Base-by-base conservation (phyloP, 2,329 filamentous ascomycete species). In the Blumeria graminis region DNA sequence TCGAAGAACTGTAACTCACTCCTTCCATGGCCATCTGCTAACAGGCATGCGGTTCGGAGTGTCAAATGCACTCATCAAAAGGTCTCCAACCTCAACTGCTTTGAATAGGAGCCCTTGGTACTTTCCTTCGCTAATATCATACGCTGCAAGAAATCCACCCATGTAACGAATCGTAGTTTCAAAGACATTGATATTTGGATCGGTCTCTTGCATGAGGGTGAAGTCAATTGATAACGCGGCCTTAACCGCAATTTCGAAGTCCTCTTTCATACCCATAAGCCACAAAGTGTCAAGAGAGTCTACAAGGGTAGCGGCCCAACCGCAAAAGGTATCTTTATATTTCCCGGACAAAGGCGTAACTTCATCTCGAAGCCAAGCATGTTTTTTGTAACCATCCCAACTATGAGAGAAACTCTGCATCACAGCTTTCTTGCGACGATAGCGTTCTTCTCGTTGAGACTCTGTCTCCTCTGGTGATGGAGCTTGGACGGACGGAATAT, bases 41-140 rank as follows among this genome's bases (percentile, higher is more conserved):
- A 87, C 71, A 1, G 90, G 89, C 86, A 96, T 93, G 62, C 87
- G 80, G 68, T 96, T 96, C 0, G 89, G 89, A 0, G 90, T 96
- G 69, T 87, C 83, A 64, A 87, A 87, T 7, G 79, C 76, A 57
- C 77, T 76, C 69, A 84, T 84, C 36, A 87, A 66, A 58, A 87
- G 74, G 60, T 86, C 82, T 13, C 77, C 83, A 22, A 86, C 72
- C 65, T 87, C 81, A 18, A 80, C 71, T 6, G 83, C 82, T 65
- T 87, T 86, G 50, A 77, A 73, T 34, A 86, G 69, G 28, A 87
- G 72, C 9, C 82, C 71, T 9, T 75, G 69, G 63, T 94, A 84
- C 60, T 74, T 71, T 6, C 76, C 80, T 11, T 77, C 83, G 56
- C 84, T 89, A 56, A 95, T 74, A 69, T 96, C 90, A 68, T 90